Base-by-base conservation (phyloP, 1,284 basidiomycete species). In the Volvariella volvacea region DNA sequence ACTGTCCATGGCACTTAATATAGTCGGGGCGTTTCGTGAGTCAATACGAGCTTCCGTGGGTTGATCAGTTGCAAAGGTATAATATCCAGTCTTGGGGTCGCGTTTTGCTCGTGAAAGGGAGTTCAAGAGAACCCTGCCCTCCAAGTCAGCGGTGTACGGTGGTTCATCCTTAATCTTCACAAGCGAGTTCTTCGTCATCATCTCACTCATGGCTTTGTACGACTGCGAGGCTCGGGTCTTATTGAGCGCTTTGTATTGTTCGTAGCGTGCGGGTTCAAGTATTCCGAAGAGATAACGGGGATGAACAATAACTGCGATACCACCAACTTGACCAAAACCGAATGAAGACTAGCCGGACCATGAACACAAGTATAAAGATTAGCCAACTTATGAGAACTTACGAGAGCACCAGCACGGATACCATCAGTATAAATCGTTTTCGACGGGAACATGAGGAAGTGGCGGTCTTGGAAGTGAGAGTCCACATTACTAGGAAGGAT, bases 271-370 rank as follows among this genome's bases (percentile, higher is more conserved):
- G 2, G 85, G 76, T 51, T 89, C 81, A 36, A 98, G 69, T 10
- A 88, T 75, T 43, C 85, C 95, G 53, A 93, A 84, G 50, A 97
- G 76, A 71, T 92, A 92, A 53, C 90, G 88, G 42, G 96, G 92
- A 66, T 99, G 86, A 46, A 99, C 63, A 54, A 97, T 73, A 51
- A 95, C 76, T 39, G 83, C 87, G 50, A 86, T 90, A 50, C 95
- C 96, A 51, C 95, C 96, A 53, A 97, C 94, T 79, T 99, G 96
- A 57, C 95, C 96, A 74, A 99, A 99, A 57, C 96, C 96, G 71
- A 99, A 99, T 15, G 93, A 97, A 2, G 95, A 97, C 76, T 85
- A 48, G 43, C 39, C 3, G 36, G 28, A 31, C 15, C 34, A 15
- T 52, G 15, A 55, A 54, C 37, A 52, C 46, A 45, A 33, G 39